A percentile compares a stretch with the other conserved stretches of the same genome.
These are phyloP conservation scores for Fomes fomentarius DNA, from an alignment of 1,284 basidiomycete species.

Conservation along the genomic window DNA sequence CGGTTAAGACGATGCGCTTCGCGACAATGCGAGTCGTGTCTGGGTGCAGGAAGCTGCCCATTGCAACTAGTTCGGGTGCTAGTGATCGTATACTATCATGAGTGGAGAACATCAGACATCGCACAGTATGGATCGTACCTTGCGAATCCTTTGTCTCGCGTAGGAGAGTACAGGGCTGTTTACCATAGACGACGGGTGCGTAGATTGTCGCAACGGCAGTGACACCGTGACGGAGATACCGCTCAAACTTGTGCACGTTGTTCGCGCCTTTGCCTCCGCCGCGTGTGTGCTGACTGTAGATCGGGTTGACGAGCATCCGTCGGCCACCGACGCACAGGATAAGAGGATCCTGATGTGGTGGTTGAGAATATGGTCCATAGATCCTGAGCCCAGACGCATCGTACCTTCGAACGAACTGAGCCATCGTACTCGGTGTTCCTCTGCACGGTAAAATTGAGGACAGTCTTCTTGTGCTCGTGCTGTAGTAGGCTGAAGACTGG, in stretches of 20 bases:
- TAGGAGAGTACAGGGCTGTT: constrained; percentile 77
- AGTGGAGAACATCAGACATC: not conserved
- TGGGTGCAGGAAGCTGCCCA: constrained; percentile 86
- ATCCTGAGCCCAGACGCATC: constrained; percentile 12
- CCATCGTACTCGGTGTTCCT: constrained; percentile 94
- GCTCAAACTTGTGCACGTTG: constrained; percentile 97
- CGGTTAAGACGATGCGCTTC: constrained; percentile 92
- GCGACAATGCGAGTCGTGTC: constrained; percentile 92
- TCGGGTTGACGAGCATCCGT: constrained; percentile 81
- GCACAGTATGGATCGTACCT: constrained; percentile 55
- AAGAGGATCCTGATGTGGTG: constrained; percentile 71
- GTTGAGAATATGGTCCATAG: not conserved
- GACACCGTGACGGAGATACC: constrained; percentile 84
- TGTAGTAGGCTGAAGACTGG: constrained; percentile 85
- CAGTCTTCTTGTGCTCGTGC: constrained; percentile 96
- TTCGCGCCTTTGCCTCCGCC: constrained; percentile 91
- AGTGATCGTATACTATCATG: constrained; percentile 2
- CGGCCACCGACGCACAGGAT: constrained; percentile 90
- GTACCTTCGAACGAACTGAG: constrained; percentile 89
- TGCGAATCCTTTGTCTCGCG: constrained; percentile 66
- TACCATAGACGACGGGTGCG: constrained; percentile 90
- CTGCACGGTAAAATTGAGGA: constrained; percentile 92
- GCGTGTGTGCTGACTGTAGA: constrained; percentile 91
- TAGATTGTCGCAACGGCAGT: constrained; percentile 88
- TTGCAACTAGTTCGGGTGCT: constrained; percentile 89